phyloP scores from a whole-genome alignment of 2,329 filamentous ascomycete genomes.

The Colletotrichum karsti region DNA sequence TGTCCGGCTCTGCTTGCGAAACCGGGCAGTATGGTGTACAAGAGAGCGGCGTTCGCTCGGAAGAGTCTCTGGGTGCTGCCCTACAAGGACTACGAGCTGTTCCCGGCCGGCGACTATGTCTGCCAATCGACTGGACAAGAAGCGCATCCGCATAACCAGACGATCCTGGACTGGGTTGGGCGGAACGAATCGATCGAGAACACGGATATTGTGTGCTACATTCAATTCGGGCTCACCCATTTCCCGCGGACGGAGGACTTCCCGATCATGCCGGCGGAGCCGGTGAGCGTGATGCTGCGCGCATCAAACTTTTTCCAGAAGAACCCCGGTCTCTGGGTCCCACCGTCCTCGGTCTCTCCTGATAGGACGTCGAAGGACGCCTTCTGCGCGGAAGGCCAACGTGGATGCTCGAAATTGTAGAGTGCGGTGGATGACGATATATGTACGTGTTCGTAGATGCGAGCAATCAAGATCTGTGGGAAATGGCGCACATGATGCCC shows the following conservation, averaged over 20 bases:
- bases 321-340: conserved; percentile 52
- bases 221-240: conserved; percentile 65
- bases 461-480: not conserved
- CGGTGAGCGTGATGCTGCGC: conserved; percentile 56
- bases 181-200: conserved; percentile 59
- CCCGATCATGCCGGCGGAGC: conserved; percentile 67
- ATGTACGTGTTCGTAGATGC: not conserved
- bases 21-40: conserved; percentile 11
- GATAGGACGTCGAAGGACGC: not conserved
- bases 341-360: conserved; percentile 10
- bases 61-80: conserved; percentile 4
- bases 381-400: not conserved
- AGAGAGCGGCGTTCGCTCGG: conserved; percentile 9
- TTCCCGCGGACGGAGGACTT: conserved; percentile 65
- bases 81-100: conserved; percentile 5
- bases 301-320: conserved; percentile 61
- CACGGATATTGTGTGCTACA: conserved; percentile 63
- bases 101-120: conserved; percentile 1
- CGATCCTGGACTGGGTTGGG: conserved; percentile 33
- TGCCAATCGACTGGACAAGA: not conserved
- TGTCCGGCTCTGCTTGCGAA: conserved; percentile 12
- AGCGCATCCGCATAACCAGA: conserved; percentile 56
- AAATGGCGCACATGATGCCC: not conserved
- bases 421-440: not conserved
- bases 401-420: not conserved